Evolutionary conservation across 805 yeast genomes (phyloP), one percentile per base, ranked within the genome.

Genomic region (Candida nonsorbophila): DNA sequence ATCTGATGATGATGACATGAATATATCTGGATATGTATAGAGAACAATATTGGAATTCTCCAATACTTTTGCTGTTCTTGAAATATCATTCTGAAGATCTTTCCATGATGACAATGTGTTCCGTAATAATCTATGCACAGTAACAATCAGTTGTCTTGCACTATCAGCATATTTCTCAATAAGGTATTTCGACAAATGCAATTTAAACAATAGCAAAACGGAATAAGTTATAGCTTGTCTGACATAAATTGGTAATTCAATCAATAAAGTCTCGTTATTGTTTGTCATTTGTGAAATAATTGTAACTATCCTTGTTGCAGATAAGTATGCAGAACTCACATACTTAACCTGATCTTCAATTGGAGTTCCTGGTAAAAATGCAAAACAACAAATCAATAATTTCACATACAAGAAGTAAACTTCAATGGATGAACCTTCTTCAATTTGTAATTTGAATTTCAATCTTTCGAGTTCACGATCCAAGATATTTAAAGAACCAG

Each of bases 21-120:
- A 81, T 5, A 88, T 65, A 30, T 86, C 88, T 1, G 97, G 95
- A 46, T 85, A 86, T 0, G 94, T 83, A 34, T 84, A 80, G 24
- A 88, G 67, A 5, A 85, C 95, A 49, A 83, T 81, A 51, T 88
- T 88, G 45, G 88, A 67, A 47, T 86, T 85, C 45, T 88, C 97
- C 44, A 88, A 65, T 6, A 87, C 90, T 39, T 84, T 85, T 2
- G 97, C 96, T 1, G 94, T 84, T 52, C 97, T 69, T 2, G 94
- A 80, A 18, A 88, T 82, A 55, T 88, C 97, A 57, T 85, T 87
- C 37, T 85, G 85, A 22, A 87, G 83, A 28, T 81, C 83, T 40
- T 84, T 79, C 97, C 97, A 88, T 5, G 94, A 88, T 3, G 92
- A 79, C 21, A 86, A 64, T 55, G 90, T 87, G 49, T 88, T 88